These are phyloP conservation scores for Suillus weaverae DNA, from an alignment of 768 basidiomycete species.

Conservation along the genomic window DNA sequence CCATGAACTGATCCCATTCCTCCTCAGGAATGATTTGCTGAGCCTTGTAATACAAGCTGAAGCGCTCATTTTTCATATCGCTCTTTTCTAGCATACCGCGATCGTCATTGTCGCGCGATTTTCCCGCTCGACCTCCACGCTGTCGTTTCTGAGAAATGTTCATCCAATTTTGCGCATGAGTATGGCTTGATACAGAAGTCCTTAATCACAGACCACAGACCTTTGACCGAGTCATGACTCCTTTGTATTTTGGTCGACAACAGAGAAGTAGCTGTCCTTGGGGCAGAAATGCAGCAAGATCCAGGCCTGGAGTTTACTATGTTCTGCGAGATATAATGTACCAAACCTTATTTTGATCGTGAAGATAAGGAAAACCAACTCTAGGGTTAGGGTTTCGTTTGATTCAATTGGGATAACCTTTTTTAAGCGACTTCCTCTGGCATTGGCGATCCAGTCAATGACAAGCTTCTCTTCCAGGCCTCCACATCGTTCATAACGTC, in stretches of 20 bases:
- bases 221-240: conserved; percentile 11
- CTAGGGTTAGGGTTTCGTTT: conserved; percentile 6
- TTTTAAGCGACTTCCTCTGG: too few relatives aligned
- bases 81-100: conserved; percentile 54
- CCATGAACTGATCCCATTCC: conserved; percentile 79
- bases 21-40: conserved; percentile 75
- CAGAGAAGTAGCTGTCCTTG: background rate
- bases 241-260: background rate
- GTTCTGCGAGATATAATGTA: background rate
- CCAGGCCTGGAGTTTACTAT: too few relatives aligned
- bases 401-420: too few relatives aligned
- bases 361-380: conserved; percentile 2
- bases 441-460: background rate
- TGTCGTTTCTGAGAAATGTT: conserved; percentile 16
- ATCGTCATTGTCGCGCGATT: conserved; percentile 38
- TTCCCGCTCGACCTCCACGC: conserved; percentile 18
- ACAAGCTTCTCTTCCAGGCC: conserved; percentile 60
- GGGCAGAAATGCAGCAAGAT: background rate
- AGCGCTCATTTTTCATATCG: conserved; percentile 72
- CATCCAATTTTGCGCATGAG: background rate
- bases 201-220: background rate
- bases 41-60: conserved; percentile 67
- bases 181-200: background rate
- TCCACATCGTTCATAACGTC: conserved; percentile 92
- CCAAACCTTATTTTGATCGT: background rate